phyloP scores from a whole-genome alignment of 208 protist species.

The Acanthamoeba quina region DNA sequence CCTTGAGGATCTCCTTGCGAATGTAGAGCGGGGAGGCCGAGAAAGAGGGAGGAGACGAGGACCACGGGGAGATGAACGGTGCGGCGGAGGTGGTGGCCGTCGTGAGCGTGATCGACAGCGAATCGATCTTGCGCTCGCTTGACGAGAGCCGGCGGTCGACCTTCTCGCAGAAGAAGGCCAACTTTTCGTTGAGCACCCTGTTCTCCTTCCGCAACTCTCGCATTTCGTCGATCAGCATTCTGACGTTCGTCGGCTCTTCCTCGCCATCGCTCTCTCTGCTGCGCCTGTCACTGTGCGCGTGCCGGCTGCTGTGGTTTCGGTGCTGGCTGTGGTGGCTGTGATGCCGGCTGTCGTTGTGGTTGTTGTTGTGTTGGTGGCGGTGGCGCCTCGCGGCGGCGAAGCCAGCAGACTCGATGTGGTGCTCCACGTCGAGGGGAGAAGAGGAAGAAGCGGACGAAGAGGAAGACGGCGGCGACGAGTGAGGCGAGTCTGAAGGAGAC shows the following conservation, averaged over 20 bases:
- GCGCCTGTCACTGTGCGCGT: not conserved
- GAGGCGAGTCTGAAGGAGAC: not conserved
- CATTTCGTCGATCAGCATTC: not conserved
- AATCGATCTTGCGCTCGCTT: slow-evolving; percentile 27
- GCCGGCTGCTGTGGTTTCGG: not conserved
- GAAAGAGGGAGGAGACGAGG: not conserved
- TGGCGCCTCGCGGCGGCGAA: not conserved
- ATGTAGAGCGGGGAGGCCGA: slow-evolving; percentile 9
- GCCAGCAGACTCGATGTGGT: not conserved
- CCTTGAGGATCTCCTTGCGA: slow-evolving; percentile 30
- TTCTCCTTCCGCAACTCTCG: slow-evolving; percentile 9
- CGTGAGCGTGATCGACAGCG: not conserved
- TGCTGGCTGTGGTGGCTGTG: not conserved
- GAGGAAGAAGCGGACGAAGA: not conserved
- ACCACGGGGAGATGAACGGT: not conserved
- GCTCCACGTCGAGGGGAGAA: not conserved
- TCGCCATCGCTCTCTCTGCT: not conserved
- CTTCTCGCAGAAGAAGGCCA: slow-evolving; percentile 42
- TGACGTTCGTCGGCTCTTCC: not conserved
- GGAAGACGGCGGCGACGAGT: not conserved
- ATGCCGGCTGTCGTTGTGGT: not conserved
- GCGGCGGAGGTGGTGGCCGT: not conserved
- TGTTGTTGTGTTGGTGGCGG: not conserved
- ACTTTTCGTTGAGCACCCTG: not conserved
- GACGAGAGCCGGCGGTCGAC: not conserved